Percentiles rank a stretch among this genome's conserved stretches.
These are phyloP conservation scores for Pulveroboletus sp. DNA, from an alignment of 768 basidiomycete genomes.

Conservation along the genomic window DNA sequence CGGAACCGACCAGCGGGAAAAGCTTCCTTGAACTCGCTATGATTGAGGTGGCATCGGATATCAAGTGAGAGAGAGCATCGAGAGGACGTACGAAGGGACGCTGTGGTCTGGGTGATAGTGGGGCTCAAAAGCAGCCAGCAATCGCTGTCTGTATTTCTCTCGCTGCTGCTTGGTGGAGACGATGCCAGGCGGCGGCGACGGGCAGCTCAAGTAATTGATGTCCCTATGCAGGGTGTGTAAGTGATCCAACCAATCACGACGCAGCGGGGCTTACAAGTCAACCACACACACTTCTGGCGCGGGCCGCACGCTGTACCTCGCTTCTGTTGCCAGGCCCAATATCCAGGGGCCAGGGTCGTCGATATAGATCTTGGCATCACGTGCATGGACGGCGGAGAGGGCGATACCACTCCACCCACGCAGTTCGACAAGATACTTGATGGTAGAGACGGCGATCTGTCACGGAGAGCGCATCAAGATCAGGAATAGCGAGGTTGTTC, in stretches of 20 bases:
- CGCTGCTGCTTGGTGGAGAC: conserved; percentile 79
- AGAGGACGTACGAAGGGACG: conserved; percentile 56
- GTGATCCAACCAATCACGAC: background rate
- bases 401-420: conserved; percentile 93
- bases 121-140: conserved; percentile 76
- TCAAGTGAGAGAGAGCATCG: background rate
- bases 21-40: conserved; percentile 89
- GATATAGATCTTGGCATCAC: conserved; percentile 90
- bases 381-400: conserved; percentile 76
- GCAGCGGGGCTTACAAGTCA: conserved; percentile 61
- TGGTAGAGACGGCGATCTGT: conserved; percentile 83
- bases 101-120: conserved; percentile 90
- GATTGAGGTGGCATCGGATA: conserved; percentile 7
- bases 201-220: conserved; percentile 82
- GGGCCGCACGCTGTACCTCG: conserved; percentile 72
- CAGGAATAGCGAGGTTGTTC: background rate
- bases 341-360: conserved; percentile 98
- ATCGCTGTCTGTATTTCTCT: conserved; percentile 72
- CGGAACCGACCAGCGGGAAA: conserved; percentile 92
- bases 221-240: conserved; percentile 44
- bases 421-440: conserved; percentile 89
- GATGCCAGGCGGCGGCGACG: conserved; percentile 70
- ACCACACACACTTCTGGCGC: conserved; percentile 83
- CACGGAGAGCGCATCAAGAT: conserved; percentile 5
- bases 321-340: conserved; percentile 84